Conservation (phyloP, 139 green algal genomes). For the Chlamydomonas schloesseri region DNA sequence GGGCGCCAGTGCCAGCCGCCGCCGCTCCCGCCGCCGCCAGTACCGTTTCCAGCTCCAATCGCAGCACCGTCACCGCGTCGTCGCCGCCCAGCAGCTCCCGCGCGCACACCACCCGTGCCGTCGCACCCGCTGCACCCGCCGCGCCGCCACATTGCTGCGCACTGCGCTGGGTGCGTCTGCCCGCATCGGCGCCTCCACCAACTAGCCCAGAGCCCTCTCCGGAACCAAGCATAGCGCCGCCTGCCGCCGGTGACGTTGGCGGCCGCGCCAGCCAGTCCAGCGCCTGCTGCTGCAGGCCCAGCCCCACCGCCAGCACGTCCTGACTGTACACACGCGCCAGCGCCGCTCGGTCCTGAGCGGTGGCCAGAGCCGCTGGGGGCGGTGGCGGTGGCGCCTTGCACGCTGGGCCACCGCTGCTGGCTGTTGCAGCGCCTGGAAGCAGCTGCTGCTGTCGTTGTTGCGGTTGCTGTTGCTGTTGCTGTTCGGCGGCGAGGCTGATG, state of each 20-base stretch:
- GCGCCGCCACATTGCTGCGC: background rate
- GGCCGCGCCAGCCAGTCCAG: background rate
- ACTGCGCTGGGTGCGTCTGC: no score
- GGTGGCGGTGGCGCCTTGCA: background rate
- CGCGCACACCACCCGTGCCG: background rate
- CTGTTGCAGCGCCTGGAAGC: no score
- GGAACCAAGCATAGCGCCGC: background rate
- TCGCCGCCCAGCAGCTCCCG: background rate
- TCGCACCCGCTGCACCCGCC: background rate
- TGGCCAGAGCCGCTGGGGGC: background rate
- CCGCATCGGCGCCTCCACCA: no score
- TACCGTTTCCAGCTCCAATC: background rate
- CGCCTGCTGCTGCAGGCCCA: background rate
- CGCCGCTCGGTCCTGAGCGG: background rate
- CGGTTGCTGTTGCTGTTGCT: background rate
- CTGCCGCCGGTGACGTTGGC: background rate
- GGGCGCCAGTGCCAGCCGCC: no score
- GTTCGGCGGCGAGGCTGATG: background rate
- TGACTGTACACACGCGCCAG: conserved; percentile 25
- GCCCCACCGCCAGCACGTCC: conserved; percentile 14
- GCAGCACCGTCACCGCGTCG: background rate
- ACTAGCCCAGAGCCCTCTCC: no score
- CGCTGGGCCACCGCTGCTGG: no score
- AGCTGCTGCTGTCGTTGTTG: background rate
- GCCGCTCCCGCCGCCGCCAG: background rate